Evolutionary conservation across 495 filamentous ascomycete species (phyloP), one percentile per base, ranked within the genome.

Genomic region (Penicillium parvum): DNA sequence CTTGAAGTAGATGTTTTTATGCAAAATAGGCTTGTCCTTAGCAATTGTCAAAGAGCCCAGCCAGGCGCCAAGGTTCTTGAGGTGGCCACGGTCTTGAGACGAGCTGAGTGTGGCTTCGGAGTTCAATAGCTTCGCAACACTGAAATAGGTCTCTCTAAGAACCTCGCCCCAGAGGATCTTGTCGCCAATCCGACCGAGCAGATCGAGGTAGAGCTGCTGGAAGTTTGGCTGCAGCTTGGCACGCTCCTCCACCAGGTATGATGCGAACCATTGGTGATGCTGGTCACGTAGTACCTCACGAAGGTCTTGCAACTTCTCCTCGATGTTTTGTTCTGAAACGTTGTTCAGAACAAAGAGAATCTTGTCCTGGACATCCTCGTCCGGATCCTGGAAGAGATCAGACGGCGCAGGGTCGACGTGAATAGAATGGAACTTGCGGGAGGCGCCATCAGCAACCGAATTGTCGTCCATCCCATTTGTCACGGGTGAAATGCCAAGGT

Each of bases 341-440:
- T 99, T 99, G 71, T 99, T 99, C 43, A 99, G 69, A 22, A 90
- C 86, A 57, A 99, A 99, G 45, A 94, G 78, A 42, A 97, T 88
- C 59, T 89, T 94, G 57, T 96, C 92, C 43, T 94, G 88, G 2
- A 83, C 75, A 15, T 94, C 85, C 41, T 85, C 85, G 45, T 83
- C 75, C 0, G 92, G 92, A 11, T 95, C 88, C 47, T 90, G 80
- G 39, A 85, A 91, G 11, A 68, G 55, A 22, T 75, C 77, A 23
- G 53, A 66, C 6, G 68, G 68, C 12, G 80, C 81, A 10, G 83
- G 73, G 45, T 92, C 88, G 18, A 85, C 77, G 45, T 86, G 77
- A 16, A 96, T 63, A 11, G 88, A 85, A 17, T 74, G 71, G 60
- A 97, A 96, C 27, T 72, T 54, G 66, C 82, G 57, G 59, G 71